Evolutionary conservation across 2,329 filamentous ascomycete genomes (phyloP).

Genomic region (Teratosphaeria viscida): DNA sequence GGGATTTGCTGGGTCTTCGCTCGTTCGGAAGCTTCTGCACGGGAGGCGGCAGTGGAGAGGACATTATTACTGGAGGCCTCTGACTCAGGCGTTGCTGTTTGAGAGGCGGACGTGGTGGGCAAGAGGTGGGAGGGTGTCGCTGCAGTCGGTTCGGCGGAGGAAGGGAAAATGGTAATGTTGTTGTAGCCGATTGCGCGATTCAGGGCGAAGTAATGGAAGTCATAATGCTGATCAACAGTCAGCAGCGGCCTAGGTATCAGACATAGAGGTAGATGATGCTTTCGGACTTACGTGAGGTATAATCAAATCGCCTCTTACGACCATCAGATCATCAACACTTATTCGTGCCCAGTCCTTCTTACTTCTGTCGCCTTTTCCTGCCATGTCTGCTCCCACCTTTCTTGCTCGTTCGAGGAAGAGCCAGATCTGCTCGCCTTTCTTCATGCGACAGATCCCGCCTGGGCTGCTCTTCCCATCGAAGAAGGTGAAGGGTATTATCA

Average conservation of each 20-base stretch:
- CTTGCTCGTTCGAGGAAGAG: conserved; percentile 83
- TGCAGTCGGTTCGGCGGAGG: conserved; percentile 43
- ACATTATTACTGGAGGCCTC: background rate
- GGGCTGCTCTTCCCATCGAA: conserved; percentile 90
- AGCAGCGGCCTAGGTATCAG: conserved; percentile 4
- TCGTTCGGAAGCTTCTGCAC: conserved; percentile 7
- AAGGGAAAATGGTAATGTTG: conserved; percentile 63
- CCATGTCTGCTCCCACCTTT: conserved; percentile 77
- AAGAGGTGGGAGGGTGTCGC: conserved; percentile 28
- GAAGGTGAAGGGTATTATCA: conserved; percentile 89
- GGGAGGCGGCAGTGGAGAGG: conserved; percentile 17
- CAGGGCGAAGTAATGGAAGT: conserved; percentile 93
- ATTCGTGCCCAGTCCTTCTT: conserved; percentile 83
- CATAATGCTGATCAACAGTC: conserved; percentile 62
- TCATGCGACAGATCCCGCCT: conserved; percentile 72
- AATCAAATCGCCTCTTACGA: conserved; percentile 82
- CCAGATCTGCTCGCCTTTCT: conserved; percentile 91
- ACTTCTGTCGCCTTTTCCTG: conserved; percentile 56
- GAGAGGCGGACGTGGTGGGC: conserved; percentile 6
- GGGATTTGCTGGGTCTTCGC: conserved; percentile 2
- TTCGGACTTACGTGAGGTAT: conserved; percentile 71
- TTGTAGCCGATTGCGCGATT: conserved; percentile 71
- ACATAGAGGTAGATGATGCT: background rate
- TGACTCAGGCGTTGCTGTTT: background rate
- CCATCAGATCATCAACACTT: conserved; percentile 88